Evolutionary conservation across 2,329 filamentous ascomycete species (phyloP).

Genomic region (Harringtonia aguacate): DNA sequence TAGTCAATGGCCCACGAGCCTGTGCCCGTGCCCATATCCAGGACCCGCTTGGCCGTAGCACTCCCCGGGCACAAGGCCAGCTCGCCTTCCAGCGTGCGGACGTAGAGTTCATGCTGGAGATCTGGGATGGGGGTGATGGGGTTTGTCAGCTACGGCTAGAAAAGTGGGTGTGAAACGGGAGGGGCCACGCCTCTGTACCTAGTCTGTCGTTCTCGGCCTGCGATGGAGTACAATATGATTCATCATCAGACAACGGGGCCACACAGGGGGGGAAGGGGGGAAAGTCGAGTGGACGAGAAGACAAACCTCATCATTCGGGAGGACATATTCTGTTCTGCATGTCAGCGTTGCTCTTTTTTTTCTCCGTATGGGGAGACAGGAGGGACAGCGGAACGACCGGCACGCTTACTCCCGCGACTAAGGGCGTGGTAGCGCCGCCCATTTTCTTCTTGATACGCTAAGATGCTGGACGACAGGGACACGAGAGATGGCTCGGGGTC

Average conservation of each 20-base stretch:
- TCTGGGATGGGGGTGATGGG: slow-evolving; percentile 3
- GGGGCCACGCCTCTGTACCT: no score
- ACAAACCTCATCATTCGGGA: no score
- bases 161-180: no score
- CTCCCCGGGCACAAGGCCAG: slow-evolving; percentile 10
- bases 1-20: slow-evolving; percentile 15
- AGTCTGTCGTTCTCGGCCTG: no score
- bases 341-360: neutral
- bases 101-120: slow-evolving; percentile 7
- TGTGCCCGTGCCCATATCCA: slow-evolving; percentile 13
- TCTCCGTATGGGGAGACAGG: neutral
- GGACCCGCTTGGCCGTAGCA: slow-evolving; percentile 9
- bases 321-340: no score
- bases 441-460: slow-evolving; percentile 11
- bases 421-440: slow-evolving; percentile 11
- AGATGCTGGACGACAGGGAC: slow-evolving; percentile 8
- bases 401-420: slow-evolving; percentile 9
- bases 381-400: neutral
- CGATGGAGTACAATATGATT: no score
- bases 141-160: neutral
- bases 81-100: slow-evolving; percentile 5
- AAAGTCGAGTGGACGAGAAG: no score
- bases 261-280: no score
- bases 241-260: no score
- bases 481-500: slow-evolving; percentile 1